These are phyloP conservation scores for Ramularia collo-cygni DNA, from an alignment of 2,329 filamentous ascomycete genomes.

Conservation along the genomic window DNA sequence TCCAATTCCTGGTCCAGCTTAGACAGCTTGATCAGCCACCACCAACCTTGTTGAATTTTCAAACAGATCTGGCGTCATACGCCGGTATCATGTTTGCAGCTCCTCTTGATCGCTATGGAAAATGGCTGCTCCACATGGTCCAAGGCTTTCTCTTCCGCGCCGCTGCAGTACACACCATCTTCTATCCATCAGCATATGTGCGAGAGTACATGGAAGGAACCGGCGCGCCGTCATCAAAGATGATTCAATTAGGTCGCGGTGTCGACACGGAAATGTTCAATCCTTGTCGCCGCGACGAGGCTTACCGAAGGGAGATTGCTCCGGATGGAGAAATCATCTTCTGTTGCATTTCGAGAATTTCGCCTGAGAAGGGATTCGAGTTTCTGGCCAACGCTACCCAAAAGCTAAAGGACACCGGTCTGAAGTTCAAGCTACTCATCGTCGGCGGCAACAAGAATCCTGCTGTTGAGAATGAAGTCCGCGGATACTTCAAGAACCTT, in stretches of 20 bases:
- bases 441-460: constrained; percentile 62
- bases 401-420: constrained; percentile 48
- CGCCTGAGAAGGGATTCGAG: constrained; percentile 64
- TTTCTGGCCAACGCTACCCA: constrained; percentile 54
- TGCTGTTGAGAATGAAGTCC: constrained; percentile 55
- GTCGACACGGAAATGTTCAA: constrained; percentile 59
- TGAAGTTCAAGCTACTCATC: constrained; percentile 59
- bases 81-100: constrained; percentile 61
- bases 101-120: constrained; percentile 54
- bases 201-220: constrained; percentile 53
- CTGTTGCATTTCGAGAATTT: constrained; percentile 59
- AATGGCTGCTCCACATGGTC: constrained; percentile 55
- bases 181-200: constrained; percentile 62
- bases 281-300: constrained; percentile 46
- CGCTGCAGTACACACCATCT: constrained; percentile 56
- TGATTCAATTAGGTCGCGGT: constrained; percentile 56
- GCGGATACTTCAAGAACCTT: constrained; percentile 51
- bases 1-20: constrained; percentile 64
- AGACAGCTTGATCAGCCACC: constrained; percentile 52
- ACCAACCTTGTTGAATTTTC: constrained; percentile 61
- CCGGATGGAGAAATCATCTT: constrained; percentile 59
- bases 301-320: constrained; percentile 49
- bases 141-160: constrained; percentile 62
- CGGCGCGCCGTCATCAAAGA: constrained; percentile 49
- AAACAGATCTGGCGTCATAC: constrained; percentile 64